phyloP scores from a whole-genome alignment of 169 alveolate genomes.

The Eimeria praecox region DNA sequence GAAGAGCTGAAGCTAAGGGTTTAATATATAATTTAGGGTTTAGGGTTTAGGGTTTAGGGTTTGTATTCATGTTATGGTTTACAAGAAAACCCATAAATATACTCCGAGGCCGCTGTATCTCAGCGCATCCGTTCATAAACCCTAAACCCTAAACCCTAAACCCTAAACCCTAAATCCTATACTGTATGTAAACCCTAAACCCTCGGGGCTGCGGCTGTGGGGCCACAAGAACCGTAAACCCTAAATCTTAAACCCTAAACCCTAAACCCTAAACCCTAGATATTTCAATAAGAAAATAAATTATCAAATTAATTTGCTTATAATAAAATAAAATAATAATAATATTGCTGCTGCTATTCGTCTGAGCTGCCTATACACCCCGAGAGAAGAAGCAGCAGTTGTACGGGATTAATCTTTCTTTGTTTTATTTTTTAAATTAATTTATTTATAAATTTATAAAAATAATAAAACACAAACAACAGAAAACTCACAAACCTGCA shows the following conservation, averaged over 20 bases:
- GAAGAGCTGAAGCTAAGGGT: neutral
- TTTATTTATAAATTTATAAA: too few species aligned
- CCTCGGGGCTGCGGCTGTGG: conserved; percentile 2
- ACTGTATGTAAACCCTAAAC: too few species aligned
- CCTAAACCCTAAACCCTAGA: neutral
- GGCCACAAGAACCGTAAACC: neutral
- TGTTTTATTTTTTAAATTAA: too few species aligned
- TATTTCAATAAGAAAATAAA: neutral
- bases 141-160: neutral
- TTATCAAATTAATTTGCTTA: too few species aligned
- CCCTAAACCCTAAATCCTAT: neutral
- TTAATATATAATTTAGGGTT: neutral
- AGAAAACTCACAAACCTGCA: too few species aligned
- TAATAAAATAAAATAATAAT: too few species aligned
- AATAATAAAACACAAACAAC: too few species aligned
- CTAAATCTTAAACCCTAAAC: neutral
- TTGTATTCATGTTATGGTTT: neutral
- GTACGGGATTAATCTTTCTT: too few species aligned
- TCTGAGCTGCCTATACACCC: neutral
- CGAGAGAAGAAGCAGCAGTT: neutral
- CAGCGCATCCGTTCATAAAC: neutral
- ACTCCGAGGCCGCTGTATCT: neutral
- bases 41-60: neutral
- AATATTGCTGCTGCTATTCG: neutral
- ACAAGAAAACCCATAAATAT: neutral